Percentiles rank a stretch among this genome's conserved stretches.
phyloP scores from a whole-genome alignment of 2,329 filamentous ascomycete genomes.

The Hypomyces rosellus region DNA sequence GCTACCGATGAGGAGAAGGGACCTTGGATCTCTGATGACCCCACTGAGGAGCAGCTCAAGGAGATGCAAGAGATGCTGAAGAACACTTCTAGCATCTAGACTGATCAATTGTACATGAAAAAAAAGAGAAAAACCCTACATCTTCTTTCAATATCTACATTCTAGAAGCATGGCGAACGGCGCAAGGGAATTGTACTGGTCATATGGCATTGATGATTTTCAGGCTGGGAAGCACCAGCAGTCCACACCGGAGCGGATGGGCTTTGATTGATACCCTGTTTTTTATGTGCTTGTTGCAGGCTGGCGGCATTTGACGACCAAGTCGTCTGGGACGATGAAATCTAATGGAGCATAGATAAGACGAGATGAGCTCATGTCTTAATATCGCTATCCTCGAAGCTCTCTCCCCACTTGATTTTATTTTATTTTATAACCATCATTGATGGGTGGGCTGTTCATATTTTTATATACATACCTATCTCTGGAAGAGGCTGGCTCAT shows the following conservation, averaged over 20 bases:
- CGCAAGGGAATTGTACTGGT: conserved; percentile 23
- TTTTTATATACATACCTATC: background rate
- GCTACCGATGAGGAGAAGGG: conserved; percentile 85
- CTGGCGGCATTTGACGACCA: conserved; percentile 8
- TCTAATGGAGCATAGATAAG: background rate
- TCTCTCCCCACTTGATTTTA: background rate
- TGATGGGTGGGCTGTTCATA: too few relatives aligned
- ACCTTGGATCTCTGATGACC: conserved; percentile 70
- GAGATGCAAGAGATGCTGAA: conserved; percentile 50
- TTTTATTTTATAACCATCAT: background rate
- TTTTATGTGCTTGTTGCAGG: conserved; percentile 10
- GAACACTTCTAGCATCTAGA: conserved; percentile 12
- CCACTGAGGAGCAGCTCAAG: conserved; percentile 54
- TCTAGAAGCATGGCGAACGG: conserved; percentile 22
- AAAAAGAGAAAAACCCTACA: background rate
- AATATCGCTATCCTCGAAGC: background rate
- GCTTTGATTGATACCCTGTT: conserved; percentile 19
- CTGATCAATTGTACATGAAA: background rate
- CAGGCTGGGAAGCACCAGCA: conserved; percentile 11
- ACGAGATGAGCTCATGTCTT: background rate
- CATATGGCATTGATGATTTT: conserved; percentile 1
- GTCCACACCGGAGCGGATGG: conserved; percentile 4
- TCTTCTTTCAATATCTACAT: background rate
- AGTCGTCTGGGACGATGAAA: conserved; percentile 2
- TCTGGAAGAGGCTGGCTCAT: background rate